A percentile compares a stretch with the other conserved stretches of the same genome.
phyloP scores from a whole-genome alignment of 257 asterid genomes.

The Ajuga chamaepitys region DNA sequence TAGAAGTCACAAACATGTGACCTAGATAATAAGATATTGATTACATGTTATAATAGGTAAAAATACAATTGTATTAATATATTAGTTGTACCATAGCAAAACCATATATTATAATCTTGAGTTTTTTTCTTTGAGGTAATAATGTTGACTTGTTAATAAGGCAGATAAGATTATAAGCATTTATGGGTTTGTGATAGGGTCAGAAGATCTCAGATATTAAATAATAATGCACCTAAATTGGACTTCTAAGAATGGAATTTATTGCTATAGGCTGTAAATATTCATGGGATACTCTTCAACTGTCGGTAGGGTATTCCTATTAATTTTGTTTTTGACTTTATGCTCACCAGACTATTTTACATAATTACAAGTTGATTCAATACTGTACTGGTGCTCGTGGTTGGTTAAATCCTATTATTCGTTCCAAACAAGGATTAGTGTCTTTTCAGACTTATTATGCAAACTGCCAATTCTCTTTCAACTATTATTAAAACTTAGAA shows the following conservation, averaged over 20 bases:
- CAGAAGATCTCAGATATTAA: conserved; percentile 9
- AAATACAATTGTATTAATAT: no score
- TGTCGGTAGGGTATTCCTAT: conserved; percentile 22
- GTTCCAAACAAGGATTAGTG: no score
- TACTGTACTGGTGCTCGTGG: not conserved
- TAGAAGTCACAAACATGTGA: no score
- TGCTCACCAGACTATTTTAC: not conserved
- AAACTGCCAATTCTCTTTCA: no score
- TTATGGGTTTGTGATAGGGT: not conserved
- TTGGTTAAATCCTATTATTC: not conserved
- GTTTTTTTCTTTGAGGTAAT: no score
- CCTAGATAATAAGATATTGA: no score
- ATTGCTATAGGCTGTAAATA: not conserved
- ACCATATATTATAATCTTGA: not conserved
- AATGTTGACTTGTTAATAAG: not conserved
- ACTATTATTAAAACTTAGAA: no score
- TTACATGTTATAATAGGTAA: no score
- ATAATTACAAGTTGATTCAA: not conserved
- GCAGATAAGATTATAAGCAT: conserved; percentile 5
- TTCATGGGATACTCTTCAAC: not conserved
- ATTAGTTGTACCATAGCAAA: no score
- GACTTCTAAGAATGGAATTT: conserved; percentile 9
- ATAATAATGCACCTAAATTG: not conserved
- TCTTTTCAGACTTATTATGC: no score
- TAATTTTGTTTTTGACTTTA: conserved; percentile 1